Base-by-base conservation (phyloP, 2,329 filamentous ascomycete species). In the Phaeoacremonium minimum region DNA sequence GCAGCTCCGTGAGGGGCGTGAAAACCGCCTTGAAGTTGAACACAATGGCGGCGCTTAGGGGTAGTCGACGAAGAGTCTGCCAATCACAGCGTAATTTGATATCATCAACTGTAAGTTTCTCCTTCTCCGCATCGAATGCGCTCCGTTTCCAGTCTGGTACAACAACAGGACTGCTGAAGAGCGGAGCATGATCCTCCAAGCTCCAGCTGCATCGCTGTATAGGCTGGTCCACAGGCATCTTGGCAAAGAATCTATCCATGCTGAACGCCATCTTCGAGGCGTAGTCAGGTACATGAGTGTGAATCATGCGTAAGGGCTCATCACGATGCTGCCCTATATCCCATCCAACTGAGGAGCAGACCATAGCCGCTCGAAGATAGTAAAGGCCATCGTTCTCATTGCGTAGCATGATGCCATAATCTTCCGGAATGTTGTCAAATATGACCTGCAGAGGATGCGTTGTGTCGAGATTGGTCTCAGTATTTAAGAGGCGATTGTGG, bases 21-120 rank as follows among this genome's bases (percentile, higher is more conserved):
- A 94, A 94, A 0, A 93, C 59, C 0, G 84, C 87, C 53, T 91
- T 94, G 74, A 91, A 95, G 57, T 93, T 94, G 66, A 95, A 95
- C 0, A 88, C 75, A 2, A 95, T 67, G 0, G 75, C 83, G 0
- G 77, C 86, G 0, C 83, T 88, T 0, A 95, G 66, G 0, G 88
- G 87, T 0, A 95, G 63, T 4, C 88, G 77, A 2, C 88, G 78
- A 4, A 95, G 64, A 0, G 88, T 95, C 60, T 95, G 89, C 86
- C 87, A 94, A 57, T 95, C 88, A 2, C 93, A 87, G 5, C 88
- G 76, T 2, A 95, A 65, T 42, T 83, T 66, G 44, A 85, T 67
- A 20, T 85, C 74, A 0, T 75, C 68, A 3, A 79, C 52, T 1
- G 60, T 63, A 6, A 91, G 63, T 4, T 40, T 36, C 13, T 44